Evolutionary conservation across 345 rosid species (phyloP), one percentile per base, ranked within the genome.

Genomic region (Ceriops tagal): DNA sequence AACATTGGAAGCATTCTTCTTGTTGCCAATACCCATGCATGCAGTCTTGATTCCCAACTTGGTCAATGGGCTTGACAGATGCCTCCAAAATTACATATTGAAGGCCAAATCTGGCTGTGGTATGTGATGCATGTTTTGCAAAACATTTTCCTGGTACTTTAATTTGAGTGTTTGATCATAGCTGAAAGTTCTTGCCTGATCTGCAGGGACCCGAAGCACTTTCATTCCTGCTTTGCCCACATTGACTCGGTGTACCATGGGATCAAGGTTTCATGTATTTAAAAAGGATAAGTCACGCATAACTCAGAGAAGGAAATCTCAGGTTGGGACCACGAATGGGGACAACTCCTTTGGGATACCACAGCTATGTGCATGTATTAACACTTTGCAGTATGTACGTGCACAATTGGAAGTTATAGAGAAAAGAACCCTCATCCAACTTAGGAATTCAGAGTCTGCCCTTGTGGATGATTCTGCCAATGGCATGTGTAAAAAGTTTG

Each of bases 71-170:
- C 84, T 95, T 64, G 99, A 95, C 82, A 87, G 78, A 80, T 90
- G 88, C 76, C 88, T 74, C 32, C 56, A 66, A 60, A 67, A 53
- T 74, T 69, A 66, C 62, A 31, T 64, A 35, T 53, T 60, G 90
- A 95, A 90, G 82, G 87, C 96, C 26, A 90, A 88, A 85, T 92
- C 96, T 69, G 97, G 97, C 66, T 92, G 96, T 30, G 99, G 99
- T 95, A 84, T 67, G 70, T 60, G 11, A 55, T 62, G 35, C 26
- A 31, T 49, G 53, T 16, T 71, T 58, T 67, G 49, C 64, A 58
- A 51, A 61, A 47, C 57, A 20, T 13, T 3, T 3, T 16, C 52
- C 35, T 43, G 52, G 63, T 64, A 52, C 46, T 1, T n/a, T 49
- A 57, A 16, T 34, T 32, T 6, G 58, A 39, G 7, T 32, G n/a